phyloP scores from a whole-genome alignment of 2,329 filamentous ascomycete species.

The Botryosphaeria dothidea region DNA sequence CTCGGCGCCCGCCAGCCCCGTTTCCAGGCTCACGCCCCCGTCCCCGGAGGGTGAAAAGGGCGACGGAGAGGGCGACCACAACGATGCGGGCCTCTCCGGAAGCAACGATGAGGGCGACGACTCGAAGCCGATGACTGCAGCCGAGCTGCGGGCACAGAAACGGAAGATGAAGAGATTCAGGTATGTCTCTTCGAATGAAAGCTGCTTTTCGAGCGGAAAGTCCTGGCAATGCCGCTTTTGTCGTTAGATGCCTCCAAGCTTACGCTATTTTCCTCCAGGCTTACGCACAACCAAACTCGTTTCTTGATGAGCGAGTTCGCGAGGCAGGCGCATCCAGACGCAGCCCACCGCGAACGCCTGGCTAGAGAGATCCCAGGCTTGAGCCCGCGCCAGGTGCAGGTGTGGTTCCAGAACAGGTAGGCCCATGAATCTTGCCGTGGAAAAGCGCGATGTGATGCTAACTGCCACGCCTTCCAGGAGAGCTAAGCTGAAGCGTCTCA shows the following conservation, averaged over 20 bases:
- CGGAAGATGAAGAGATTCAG: conserved; percentile 74
- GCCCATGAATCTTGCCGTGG: conserved; percentile 24
- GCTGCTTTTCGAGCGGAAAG: conserved; percentile 1
- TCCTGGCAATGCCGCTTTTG: not conserved
- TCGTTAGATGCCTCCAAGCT: not conserved
- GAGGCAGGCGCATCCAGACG: conserved; percentile 91
- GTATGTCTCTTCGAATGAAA: conserved; percentile 43
- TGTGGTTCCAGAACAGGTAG: conserved; percentile 98
- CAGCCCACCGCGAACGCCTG: conserved; percentile 81
- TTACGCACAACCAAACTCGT: conserved; percentile 95
- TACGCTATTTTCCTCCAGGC: conserved; percentile 50
- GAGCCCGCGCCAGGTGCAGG: conserved; percentile 89
- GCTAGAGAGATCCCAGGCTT: conserved; percentile 89
- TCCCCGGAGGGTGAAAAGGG: conserved; percentile 42
- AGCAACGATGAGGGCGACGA: conserved; percentile 33
- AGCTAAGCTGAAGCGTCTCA: conserved; percentile 63
- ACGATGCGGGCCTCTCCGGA: conserved; percentile 35
- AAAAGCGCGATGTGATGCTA: not conserved
- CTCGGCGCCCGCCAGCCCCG: conserved; percentile 48
- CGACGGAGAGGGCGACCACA: conserved; percentile 43
- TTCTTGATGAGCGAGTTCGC: conserved; percentile 97
- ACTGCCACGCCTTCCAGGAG: conserved; percentile 41
- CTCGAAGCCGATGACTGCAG: conserved; percentile 45
- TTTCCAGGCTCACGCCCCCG: conserved; percentile 46
- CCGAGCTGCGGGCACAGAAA: conserved; percentile 51